phyloP scores from a whole-genome alignment of 2,329 filamentous ascomycete genomes.

The Beauveria medogensis region DNA sequence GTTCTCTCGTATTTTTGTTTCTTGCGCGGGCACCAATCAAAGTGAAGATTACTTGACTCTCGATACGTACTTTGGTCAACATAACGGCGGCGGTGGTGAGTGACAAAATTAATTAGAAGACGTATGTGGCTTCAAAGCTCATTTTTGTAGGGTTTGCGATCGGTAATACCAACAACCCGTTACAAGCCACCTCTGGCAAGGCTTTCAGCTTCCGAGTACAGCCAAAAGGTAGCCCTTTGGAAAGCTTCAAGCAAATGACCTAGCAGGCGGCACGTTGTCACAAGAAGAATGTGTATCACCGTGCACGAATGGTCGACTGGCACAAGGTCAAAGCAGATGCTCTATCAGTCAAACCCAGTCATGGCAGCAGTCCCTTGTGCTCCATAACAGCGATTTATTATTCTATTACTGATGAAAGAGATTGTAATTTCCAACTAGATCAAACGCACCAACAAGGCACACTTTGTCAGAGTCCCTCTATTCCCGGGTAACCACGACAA shows the following conservation, averaged over 20 bases:
- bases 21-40: slow-evolving; percentile 17
- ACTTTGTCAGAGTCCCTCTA: slow-evolving; percentile 33
- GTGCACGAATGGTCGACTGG: slow-evolving; percentile 27
- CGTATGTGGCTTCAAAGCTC: neutral
- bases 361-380: slow-evolving; percentile 27
- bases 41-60: slow-evolving; percentile 31
- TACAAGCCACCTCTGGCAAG: slow-evolving; percentile 36
- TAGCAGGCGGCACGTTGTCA: slow-evolving; percentile 29
- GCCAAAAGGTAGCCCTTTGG: slow-evolving; percentile 22
- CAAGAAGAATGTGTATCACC: slow-evolving; percentile 20
- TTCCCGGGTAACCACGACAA: slow-evolving; percentile 26
- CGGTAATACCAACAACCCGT: slow-evolving; percentile 26
- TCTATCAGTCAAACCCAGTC: slow-evolving; percentile 23
- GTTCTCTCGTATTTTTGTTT: slow-evolving; percentile 18
- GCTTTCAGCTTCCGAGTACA: slow-evolving; percentile 38
- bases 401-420: slow-evolving; percentile 30
- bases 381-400: slow-evolving; percentile 34
- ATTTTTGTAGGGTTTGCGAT: slow-evolving; percentile 24
- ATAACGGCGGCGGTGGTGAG: slow-evolving; percentile 26
- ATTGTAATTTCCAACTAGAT: slow-evolving; percentile 34
- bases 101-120: neutral
- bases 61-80: slow-evolving; percentile 29
- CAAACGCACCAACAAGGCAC: slow-evolving; percentile 22
- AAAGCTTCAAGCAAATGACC: slow-evolving; percentile 35
- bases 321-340: slow-evolving; percentile 29